phyloP scores from a whole-genome alignment of 2,329 filamentous ascomycete genomes.

The Aspergillus proliferans region DNA sequence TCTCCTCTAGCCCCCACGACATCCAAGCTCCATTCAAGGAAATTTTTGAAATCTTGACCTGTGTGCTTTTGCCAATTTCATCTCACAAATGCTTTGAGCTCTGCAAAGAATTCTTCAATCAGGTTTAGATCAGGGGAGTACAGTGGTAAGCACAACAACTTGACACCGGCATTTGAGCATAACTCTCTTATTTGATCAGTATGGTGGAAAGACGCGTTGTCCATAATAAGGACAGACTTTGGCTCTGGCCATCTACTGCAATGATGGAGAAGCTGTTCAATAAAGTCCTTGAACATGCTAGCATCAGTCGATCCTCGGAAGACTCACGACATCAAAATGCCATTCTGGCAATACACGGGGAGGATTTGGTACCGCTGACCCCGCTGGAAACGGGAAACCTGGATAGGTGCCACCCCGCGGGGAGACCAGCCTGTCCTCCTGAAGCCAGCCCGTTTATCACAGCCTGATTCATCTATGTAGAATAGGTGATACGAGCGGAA shows the following conservation, averaged over 20 bases:
- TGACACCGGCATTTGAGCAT: conserved; percentile 25
- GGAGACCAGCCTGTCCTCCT: conserved; percentile 1
- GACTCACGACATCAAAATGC: too few relatives aligned
- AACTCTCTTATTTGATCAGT: conserved; percentile 16
- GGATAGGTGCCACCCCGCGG: neutral
- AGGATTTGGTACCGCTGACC: too few relatives aligned
- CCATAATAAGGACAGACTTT: neutral
- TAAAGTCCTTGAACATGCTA: too few relatives aligned
- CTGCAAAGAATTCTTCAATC: conserved; percentile 31
- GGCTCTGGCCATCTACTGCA: too few relatives aligned
- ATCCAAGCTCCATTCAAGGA: conserved; percentile 23
- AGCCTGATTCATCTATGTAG: neutral
- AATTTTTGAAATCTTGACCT: conserved; percentile 14
- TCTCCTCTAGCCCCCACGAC: conserved; percentile 16
- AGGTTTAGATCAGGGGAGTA: conserved; percentile 33
- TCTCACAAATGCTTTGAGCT: conserved; percentile 31
- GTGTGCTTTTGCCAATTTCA: conserved; percentile 20
- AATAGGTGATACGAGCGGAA: too few relatives aligned
- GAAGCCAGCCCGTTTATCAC: neutral
- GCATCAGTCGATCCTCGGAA: too few relatives aligned
- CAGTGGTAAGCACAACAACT: conserved; percentile 27
- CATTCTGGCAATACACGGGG: too few relatives aligned
- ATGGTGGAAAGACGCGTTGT: too few relatives aligned
- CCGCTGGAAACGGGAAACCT: neutral
- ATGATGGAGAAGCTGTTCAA: too few relatives aligned